These are phyloP conservation scores for Pleurotus sapidus DNA, from an alignment of 768 basidiomycete species.

Conservation along the genomic window DNA sequence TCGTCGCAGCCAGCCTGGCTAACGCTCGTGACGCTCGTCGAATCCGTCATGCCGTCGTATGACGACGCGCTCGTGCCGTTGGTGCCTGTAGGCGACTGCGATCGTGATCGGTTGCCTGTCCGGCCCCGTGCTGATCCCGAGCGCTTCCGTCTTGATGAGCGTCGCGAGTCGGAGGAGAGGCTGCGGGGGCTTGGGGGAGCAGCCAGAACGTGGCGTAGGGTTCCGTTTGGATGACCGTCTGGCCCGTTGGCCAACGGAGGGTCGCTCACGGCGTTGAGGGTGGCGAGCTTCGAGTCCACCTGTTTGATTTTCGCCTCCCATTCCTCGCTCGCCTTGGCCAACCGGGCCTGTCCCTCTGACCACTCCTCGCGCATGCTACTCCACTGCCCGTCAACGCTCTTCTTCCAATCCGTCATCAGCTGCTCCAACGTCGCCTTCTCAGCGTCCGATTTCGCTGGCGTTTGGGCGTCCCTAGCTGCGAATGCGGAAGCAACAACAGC, in stretches of 20 bases:
- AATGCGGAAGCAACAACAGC: conserved; percentile 7
- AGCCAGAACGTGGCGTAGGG: conserved; percentile 50
- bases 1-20: conserved; percentile 6
- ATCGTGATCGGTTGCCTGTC: conserved; percentile 22
- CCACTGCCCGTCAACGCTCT: conserved; percentile 79
- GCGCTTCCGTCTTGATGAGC: conserved; percentile 32
- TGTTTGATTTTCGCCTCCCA: conserved; percentile 66
- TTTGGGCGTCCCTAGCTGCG: conserved; percentile 8
- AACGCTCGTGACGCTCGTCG: neutral
- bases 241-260: conserved; percentile 14
- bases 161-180: conserved; percentile 58
- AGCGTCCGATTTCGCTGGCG: conserved; percentile 6
- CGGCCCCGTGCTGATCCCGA: conserved; percentile 26
- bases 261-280: conserved; percentile 24
- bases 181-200: conserved; percentile 78
- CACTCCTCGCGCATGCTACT: conserved; percentile 75
- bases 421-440: conserved; percentile 50
- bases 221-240: conserved; percentile 30
- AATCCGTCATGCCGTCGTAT: conserved; percentile 7
- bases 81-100: conserved; percentile 18
- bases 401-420: conserved; percentile 72
- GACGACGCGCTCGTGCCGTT: conserved; percentile 8
- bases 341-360: conserved; percentile 74
- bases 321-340: conserved; percentile 72
- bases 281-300: conserved; percentile 21